phyloP scores from a whole-genome alignment of 2,329 filamentous ascomycete species.

The Claviceps sp. region DNA sequence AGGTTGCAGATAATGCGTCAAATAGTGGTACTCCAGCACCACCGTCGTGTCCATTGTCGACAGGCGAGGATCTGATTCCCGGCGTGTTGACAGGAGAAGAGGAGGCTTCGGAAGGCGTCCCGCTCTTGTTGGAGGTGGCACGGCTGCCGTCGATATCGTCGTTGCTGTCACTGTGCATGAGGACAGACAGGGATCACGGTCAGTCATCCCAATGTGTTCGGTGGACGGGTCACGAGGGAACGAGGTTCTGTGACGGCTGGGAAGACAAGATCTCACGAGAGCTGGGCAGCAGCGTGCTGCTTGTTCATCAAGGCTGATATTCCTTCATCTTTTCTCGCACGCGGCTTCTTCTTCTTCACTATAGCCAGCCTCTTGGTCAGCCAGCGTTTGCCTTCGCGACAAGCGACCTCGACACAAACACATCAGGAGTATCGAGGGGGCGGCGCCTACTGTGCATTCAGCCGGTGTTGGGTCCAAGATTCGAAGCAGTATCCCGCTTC shows the following conservation, averaged over 20 bases:
- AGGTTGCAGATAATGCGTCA: constrained; percentile 34
- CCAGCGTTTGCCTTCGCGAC: background rate
- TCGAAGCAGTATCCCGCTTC: constrained; percentile 21
- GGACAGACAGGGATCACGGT: constrained; percentile 11
- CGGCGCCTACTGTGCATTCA: constrained; percentile 23
- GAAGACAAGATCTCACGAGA: constrained; percentile 28
- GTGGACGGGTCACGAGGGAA: constrained; percentile 7
- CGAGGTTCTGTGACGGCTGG: constrained; percentile 5
- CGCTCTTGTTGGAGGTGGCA: constrained; percentile 21
- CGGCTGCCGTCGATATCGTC: constrained; percentile 16
- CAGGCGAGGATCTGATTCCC: constrained; percentile 28
- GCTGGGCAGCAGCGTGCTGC: constrained; percentile 38
- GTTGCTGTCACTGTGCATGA: constrained; percentile 8
- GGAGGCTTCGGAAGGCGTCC: constrained; percentile 28
- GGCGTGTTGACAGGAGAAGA: constrained; percentile 32
- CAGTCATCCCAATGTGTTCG: constrained; percentile 8
- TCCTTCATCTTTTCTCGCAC: constrained; percentile 39
- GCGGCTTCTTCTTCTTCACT: constrained; percentile 37
- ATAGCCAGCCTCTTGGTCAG: constrained; percentile 14
- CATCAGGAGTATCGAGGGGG: background rate
- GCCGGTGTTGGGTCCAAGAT: constrained; percentile 14
- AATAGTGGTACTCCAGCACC: constrained; percentile 30
- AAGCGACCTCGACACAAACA: background rate
- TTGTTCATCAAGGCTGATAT: constrained; percentile 40
- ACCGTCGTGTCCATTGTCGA: constrained; percentile 29